Conservation (phyloP, 208 protist species). For the Strigomonas culicis region DNA sequence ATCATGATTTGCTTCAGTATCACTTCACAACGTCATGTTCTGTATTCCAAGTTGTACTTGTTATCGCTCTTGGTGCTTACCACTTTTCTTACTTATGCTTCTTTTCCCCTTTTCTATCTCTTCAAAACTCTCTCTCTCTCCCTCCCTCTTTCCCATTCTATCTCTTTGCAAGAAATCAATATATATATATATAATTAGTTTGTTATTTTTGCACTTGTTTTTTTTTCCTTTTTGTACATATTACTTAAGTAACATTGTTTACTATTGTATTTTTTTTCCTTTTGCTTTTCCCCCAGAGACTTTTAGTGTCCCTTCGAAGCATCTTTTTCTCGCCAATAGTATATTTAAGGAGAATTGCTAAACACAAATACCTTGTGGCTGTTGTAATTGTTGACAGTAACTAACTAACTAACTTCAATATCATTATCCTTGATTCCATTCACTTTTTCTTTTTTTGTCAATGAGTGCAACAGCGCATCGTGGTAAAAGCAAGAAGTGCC, state of each 20-base stretch:
- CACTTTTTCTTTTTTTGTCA: slow-evolving; percentile 6
- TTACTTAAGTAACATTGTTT: background rate
- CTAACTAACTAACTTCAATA: too few relatives aligned
- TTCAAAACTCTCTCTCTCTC: slow-evolving; percentile 7
- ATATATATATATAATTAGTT: slow-evolving; percentile 14
- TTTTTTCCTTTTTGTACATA: slow-evolving; percentile 9
- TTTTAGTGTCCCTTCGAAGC: background rate
- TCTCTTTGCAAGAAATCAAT: too few relatives aligned
- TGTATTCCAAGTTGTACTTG: too few relatives aligned
- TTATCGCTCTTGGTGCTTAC: too few relatives aligned
- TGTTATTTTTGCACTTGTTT: slow-evolving; percentile 13
- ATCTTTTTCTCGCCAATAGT: too few relatives aligned
- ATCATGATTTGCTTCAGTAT: too few relatives aligned
- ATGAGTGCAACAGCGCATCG: background rate
- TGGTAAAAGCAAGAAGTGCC: background rate
- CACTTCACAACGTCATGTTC: too few relatives aligned
- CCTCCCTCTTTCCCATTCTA: background rate
- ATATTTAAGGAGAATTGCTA: too few relatives aligned
- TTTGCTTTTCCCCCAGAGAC: background rate
- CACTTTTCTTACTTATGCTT: too few relatives aligned
- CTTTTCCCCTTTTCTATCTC: too few relatives aligned
- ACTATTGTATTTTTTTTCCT: background rate
- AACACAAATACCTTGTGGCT: too few relatives aligned
- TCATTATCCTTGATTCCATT: background rate
- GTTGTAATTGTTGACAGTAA: background rate